A percentile compares a stretch with the other conserved stretches of the same genome.
phyloP scores from a whole-genome alignment of 2,329 filamentous ascomycete genomes.

The Fusarium dimerum region DNA sequence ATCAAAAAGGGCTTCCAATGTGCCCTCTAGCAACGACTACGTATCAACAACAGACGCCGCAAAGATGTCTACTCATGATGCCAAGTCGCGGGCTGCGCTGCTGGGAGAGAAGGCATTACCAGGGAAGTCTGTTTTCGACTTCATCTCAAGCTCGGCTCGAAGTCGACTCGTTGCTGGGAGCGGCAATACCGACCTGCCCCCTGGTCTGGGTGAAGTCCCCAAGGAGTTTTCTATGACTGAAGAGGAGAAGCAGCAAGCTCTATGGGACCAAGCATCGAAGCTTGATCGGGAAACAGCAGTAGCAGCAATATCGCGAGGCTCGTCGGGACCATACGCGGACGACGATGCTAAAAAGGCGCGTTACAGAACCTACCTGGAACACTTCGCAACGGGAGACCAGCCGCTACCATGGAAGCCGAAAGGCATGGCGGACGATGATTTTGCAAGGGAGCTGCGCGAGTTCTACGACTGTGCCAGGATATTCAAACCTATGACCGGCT shows the following conservation, averaged over 20 bases:
- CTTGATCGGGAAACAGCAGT: constrained; percentile 68
- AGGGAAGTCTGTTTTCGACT: constrained; percentile 95
- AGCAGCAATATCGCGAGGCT: constrained; percentile 67
- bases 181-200: constrained; percentile 75
- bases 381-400: constrained; percentile 54
- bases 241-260: constrained; percentile 60
- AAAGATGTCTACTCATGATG: constrained; percentile 73
- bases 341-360: constrained; percentile 76
- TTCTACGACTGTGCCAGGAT: constrained; percentile 68
- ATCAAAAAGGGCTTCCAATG: constrained; percentile 41
- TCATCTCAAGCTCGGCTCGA: constrained; percentile 74
- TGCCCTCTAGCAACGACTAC: constrained; percentile 39
- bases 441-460: constrained; percentile 75
- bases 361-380: constrained; percentile 80
- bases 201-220: constrained; percentile 73
- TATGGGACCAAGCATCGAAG: constrained; percentile 61
- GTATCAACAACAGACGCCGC: constrained; percentile 76
- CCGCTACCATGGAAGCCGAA: constrained; percentile 53
- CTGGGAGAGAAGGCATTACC: constrained; percentile 78
- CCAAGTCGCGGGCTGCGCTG: constrained; percentile 73
- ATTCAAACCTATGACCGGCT: constrained; percentile 87
- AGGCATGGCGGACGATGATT: constrained; percentile 65
- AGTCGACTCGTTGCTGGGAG: constrained; percentile 75
- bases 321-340: constrained; percentile 76
- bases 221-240: constrained; percentile 63